Evolutionary conservation across 2,329 filamentous ascomycete species (phyloP), one percentile per base, ranked within the genome.

Genomic region (Aspergillus costaricaensis): DNA sequence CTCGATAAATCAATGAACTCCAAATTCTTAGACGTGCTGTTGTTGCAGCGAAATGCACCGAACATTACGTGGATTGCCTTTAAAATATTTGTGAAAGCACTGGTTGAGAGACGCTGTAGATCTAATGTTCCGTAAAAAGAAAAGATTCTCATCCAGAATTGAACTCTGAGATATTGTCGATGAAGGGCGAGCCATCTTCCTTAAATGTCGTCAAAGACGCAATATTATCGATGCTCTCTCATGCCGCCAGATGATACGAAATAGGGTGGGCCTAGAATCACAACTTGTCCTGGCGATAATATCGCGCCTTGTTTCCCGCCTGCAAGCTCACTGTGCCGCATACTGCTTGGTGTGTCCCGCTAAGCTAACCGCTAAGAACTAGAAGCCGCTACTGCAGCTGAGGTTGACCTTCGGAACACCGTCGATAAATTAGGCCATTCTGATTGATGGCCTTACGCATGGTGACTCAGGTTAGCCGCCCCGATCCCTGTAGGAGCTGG

Each of bases 31-130:
- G 23, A 15, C 15, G 39, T 12, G 36, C 19, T 39, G 21, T 27
- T 55, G 41, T 27, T 47, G 19, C 53, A 44, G 7, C 38, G 53
- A 43, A 55, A 55, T 30, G 38, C 53, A 55, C 53, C 53, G 15
- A 55, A 47, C 53, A 55, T 55, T 21, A n/a, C 17, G 17, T 14
- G 4, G 5, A 23, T 19, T 7, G 0, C 10, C 7, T 21, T 21
- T 5, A 5, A 2, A 14, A 15, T 36, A 14, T 12, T 5, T 6
- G 4, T 12, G 30, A 36, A 15, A 36, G 12, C 32, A 36, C 32
- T 5, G 32, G 32, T 36, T 14, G 12, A 12, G 14, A 36, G 30
- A 12, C 5, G 32, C 12, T 36, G 32, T 36, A 36, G 32, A 36
- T 30, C 2, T 36, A 6, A 1, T 36, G 4, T 36, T 32, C 5